Evolutionary conservation across 2,329 filamentous ascomycete genomes (phyloP).

Genomic region (Bertia moriformis): DNA sequence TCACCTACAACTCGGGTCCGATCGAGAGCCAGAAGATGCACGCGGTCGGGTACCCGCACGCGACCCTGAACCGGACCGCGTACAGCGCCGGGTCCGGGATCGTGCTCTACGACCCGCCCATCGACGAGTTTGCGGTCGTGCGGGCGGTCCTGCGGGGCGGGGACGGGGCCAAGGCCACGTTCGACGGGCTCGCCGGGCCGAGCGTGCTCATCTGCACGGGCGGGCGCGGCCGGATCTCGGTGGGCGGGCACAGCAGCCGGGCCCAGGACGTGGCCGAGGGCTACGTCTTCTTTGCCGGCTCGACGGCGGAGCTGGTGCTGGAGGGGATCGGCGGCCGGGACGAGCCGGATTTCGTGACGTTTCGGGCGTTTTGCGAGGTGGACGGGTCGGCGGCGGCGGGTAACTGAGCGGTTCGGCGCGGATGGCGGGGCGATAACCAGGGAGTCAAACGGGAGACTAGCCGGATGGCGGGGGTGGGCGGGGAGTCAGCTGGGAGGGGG

Average conservation of each 20-base stretch:
- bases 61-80: slow-evolving; percentile 63
- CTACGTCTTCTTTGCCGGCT: slow-evolving; percentile 72
- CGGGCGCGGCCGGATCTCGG: slow-evolving; percentile 69
- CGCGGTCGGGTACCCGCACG: slow-evolving; percentile 73
- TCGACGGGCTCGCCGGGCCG: slow-evolving; percentile 73
- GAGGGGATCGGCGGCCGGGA: slow-evolving; percentile 47
- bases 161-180: slow-evolving; percentile 65
- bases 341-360: slow-evolving; percentile 64
- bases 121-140: slow-evolving; percentile 88
- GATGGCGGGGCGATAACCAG: too few relatives aligned
- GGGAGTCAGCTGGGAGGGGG: too few relatives aligned
- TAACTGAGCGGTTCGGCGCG: slow-evolving; percentile 14
- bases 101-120: slow-evolving; percentile 81
- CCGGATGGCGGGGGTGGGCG: too few relatives aligned
- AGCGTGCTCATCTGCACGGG: slow-evolving; percentile 85
- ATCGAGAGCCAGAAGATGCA: slow-evolving; percentile 90
- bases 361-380: slow-evolving; percentile 88
- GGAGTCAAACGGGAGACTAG: too few relatives aligned
- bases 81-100: slow-evolving; percentile 65
- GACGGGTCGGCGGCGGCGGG: too few relatives aligned
- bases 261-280: slow-evolving; percentile 60
- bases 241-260: slow-evolving; percentile 68
- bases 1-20: slow-evolving; percentile 90
- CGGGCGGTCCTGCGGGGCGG: slow-evolving; percentile 58
- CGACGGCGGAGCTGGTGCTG: slow-evolving; percentile 69